Base-by-base conservation (phyloP, 2,329 filamentous ascomycete genomes). In the Fusarium sarcochroum region DNA sequence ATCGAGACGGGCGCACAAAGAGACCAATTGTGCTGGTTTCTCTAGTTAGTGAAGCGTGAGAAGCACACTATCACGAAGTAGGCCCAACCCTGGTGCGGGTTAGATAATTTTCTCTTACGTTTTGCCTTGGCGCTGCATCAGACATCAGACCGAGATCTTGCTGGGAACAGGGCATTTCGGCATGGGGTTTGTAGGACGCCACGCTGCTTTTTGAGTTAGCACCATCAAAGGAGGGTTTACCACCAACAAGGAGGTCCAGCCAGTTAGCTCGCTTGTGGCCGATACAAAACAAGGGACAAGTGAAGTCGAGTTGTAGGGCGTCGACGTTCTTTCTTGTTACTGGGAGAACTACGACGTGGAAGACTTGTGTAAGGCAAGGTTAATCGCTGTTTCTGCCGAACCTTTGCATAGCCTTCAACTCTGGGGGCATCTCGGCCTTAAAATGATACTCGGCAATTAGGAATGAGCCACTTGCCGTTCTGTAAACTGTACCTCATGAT, bases 181-280 rank as follows among this genome's bases (percentile, higher is more conserved):
- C 48, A 67, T 66, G 57, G 62, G 49, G 44, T 67, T 69, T 68
- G 69, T 15, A 63, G 52, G 46, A 70, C 63, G 61, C 66, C 71
- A 69, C 58, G 35, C 38, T 63, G 40, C 51, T 23, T 47, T 58
- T 64, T 50, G 66, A 63, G 63, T 63, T 63, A 48, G 51, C 66
- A 70, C 70, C 45, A 37, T 38, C 41, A 47, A 51, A 49, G 23
- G 55, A 68, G 57, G 52, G 66, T 58, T 68, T 68, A 48, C 58
- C 45, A 58, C 58, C 35, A 41, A 47, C 25, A 41, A 15, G 42
- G 38, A 47, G 47, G 32, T 55, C 20, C 4, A 21, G 20, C 32
- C 38, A 45, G 18, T 49, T 27, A 42, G 48, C 18, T 49, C 40
- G 42, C 44, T 52, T 34, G 37, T 20, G 54, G 45, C 37, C 35